A percentile compares a stretch with the other conserved stretches of the same genome.
These are phyloP conservation scores for Casaregolazyma suthepensis DNA, from an alignment of 1,139 yeast species.

Conservation along the genomic window DNA sequence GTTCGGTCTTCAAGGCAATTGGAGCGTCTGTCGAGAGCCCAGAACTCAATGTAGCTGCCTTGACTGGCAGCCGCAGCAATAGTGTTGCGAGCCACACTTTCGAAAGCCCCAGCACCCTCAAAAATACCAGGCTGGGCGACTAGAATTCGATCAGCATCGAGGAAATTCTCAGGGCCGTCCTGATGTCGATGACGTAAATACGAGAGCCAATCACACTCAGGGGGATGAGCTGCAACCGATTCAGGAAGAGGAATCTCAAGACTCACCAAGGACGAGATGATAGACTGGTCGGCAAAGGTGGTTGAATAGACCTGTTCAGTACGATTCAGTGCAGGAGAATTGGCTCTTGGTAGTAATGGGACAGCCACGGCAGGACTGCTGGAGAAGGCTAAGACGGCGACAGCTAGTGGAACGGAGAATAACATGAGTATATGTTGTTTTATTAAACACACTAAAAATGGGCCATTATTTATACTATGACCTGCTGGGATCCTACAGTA, in stretches of 20 bases:
- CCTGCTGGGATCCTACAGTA: background rate
- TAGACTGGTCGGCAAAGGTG: background rate
- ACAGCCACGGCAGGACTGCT: background rate
- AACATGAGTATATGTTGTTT: background rate
- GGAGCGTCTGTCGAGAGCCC: background rate
- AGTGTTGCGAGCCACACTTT: background rate
- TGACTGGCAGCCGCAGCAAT: background rate
- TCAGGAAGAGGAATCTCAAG: background rate
- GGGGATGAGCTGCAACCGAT: background rate
- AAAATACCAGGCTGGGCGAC: background rate
- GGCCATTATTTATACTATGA: background rate
- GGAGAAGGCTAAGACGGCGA: background rate
- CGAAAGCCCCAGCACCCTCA: background rate
- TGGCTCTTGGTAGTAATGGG: background rate
- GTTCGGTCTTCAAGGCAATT: background rate
- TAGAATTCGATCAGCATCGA: background rate
- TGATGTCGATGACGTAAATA: background rate
- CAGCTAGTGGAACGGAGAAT: background rate
- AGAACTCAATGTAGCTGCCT: background rate
- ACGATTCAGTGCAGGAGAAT: background rate
- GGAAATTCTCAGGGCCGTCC: background rate
- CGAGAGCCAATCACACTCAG: background rate
- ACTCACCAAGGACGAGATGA: background rate
- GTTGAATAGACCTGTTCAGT: background rate
- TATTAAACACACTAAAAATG: background rate